These are phyloP conservation scores for Pezicula carpinea DNA, from an alignment of 2,329 filamentous ascomycete genomes.

Conservation along the genomic window DNA sequence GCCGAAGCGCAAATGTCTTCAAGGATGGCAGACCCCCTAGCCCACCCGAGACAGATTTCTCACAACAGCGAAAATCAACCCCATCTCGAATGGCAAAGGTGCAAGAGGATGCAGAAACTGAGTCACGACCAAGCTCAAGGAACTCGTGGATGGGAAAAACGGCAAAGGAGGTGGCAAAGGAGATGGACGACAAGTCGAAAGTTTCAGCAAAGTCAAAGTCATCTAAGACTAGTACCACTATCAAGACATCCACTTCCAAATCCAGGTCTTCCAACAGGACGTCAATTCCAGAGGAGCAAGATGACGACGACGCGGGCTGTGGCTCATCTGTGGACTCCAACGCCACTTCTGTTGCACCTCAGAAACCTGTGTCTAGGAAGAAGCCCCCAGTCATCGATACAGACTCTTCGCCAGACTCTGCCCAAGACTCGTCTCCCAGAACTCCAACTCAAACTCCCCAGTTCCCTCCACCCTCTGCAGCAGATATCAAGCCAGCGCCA, in stretches of 20 bases:
- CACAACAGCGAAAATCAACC: conserved; percentile 34
- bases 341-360: conserved; percentile 36
- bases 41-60: conserved; percentile 59
- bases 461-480: conserved; percentile 31
- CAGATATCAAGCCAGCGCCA: conserved; percentile 24
- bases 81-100: conserved; percentile 31
- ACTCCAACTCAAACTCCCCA: conserved; percentile 54
- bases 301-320: conserved; percentile 16
- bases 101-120: conserved; percentile 32
- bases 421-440: conserved; percentile 51
- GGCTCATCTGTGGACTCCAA: conserved; percentile 28
- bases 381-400: conserved; percentile 21
- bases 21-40: conserved; percentile 53
- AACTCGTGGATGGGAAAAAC: conserved; percentile 35
- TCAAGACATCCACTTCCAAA: conserved; percentile 31
- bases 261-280: conserved; percentile 29
- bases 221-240: conserved; percentile 53
- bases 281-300: conserved; percentile 10
- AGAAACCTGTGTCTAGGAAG: conserved; percentile 32
- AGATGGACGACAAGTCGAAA: conserved; percentile 44
- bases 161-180: conserved; percentile 8
- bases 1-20: conserved; percentile 37
- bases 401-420: conserved; percentile 42
- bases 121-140: conserved; percentile 38
- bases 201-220: conserved; percentile 49